Conservation (phyloP, 441 rosid genomes). For the Raphanus hybrid region DNA sequence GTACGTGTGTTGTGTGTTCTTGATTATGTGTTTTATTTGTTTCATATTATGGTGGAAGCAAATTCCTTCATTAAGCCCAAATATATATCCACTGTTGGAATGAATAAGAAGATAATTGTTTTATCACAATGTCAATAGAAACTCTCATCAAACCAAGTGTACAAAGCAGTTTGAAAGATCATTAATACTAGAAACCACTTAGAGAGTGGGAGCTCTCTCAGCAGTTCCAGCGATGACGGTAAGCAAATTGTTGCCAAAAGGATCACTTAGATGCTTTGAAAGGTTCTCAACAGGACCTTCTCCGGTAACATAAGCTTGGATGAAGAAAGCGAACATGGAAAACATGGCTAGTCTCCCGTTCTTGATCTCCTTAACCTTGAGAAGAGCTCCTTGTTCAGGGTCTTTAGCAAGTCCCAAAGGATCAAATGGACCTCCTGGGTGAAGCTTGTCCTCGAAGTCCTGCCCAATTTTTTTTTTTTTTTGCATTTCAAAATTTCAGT, state of each 20-base stretch:
- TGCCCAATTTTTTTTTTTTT: slow-evolving; percentile 14
- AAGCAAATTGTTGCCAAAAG: slow-evolving; percentile 97
- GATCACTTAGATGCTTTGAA: slow-evolving; percentile 89
- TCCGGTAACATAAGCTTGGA: slow-evolving; percentile 94
- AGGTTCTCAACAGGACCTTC: slow-evolving; percentile 98
- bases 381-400: slow-evolving; percentile 91
- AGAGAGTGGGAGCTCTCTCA: slow-evolving; percentile 89
- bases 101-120: slow-evolving; percentile 15
- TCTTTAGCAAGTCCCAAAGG: slow-evolving; percentile 90
- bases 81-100: not conserved
- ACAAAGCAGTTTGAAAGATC: slow-evolving; percentile 33
- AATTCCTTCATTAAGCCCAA: slow-evolving; percentile 35
- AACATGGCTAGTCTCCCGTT: slow-evolving; percentile 97
- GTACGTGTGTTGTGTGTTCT: too few relatives aligned
- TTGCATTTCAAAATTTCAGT: not conserved
- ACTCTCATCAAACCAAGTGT: slow-evolving; percentile 37
- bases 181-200: slow-evolving; percentile 34
- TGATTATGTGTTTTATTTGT: slow-evolving; percentile 4
- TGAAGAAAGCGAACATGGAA: slow-evolving; percentile 84
- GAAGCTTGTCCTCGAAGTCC: slow-evolving; percentile 95
- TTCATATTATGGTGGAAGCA: slow-evolving; percentile 32
- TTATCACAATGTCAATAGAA: slow-evolving; percentile 34
- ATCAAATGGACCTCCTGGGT: slow-evolving; percentile 99
- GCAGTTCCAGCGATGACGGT: slow-evolving; percentile 78
- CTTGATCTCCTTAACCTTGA: slow-evolving; percentile 97